phyloP scores from a whole-genome alignment of 768 basidiomycete species.

The Leccinum longicurvipes region DNA sequence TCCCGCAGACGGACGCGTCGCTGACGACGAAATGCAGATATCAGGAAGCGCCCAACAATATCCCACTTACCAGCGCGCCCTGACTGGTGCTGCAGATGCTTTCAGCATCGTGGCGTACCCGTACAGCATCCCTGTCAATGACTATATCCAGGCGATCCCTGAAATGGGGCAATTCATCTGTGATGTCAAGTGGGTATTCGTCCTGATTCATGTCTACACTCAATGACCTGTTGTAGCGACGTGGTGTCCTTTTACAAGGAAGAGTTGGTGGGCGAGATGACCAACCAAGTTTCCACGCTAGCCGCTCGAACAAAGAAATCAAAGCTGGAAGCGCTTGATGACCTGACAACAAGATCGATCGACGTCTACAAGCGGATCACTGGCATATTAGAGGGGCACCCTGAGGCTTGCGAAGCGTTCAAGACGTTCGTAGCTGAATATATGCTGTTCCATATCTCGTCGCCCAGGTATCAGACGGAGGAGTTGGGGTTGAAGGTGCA shows the following conservation, averaged over 20 bases:
- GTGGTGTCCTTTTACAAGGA: not conserved
- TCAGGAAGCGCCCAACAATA: not conserved
- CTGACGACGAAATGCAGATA: not conserved
- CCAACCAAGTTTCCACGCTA: not conserved
- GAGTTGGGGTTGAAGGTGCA: conserved; percentile 3
- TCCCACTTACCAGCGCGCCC: not conserved
- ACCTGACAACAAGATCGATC: not conserved
- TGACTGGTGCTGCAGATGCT: not conserved
- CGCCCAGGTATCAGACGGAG: conserved; percentile 15
- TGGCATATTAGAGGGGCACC: conserved; percentile 15
- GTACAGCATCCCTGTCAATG: not conserved
- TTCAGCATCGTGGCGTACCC: not conserved
- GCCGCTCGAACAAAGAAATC: not conserved
- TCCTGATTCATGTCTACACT: not conserved
- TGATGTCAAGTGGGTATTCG: not conserved
- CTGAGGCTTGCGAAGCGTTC: conserved; percentile 1
- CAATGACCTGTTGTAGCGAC: not conserved
- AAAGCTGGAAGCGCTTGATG: not conserved
- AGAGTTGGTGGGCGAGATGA: not conserved
- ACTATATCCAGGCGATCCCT: not conserved
- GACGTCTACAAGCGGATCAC: conserved; percentile 7
- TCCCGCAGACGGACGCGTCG: not conserved
- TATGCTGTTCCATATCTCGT: conserved; percentile 19
- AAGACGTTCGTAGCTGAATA: conserved; percentile 12
- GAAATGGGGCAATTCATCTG: not conserved